Conservation (phyloP, 805 yeast species). For the Torulaspora delbrueckii region DNA sequence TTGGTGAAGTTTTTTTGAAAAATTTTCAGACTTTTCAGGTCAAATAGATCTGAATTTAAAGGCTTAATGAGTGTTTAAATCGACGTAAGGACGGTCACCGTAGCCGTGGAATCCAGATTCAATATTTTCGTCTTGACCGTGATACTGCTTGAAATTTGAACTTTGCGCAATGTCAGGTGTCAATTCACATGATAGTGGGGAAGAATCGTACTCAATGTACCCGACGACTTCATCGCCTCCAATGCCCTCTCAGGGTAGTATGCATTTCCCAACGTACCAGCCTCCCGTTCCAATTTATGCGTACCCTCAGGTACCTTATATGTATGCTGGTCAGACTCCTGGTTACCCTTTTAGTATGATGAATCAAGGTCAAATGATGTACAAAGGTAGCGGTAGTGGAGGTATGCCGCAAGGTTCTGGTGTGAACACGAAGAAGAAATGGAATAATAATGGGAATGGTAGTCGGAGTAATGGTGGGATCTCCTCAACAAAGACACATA, state of each 20-base stretch:
- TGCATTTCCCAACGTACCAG: conserved; percentile 30
- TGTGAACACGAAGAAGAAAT: conserved; percentile 25
- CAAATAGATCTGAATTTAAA: not conserved
- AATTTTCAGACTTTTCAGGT: not conserved
- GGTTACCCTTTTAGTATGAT: conserved; percentile 29
- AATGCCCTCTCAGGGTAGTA: conserved; percentile 28
- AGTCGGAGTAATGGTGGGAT: conserved; percentile 8
- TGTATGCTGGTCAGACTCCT: conserved; percentile 28
- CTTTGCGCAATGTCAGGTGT: conserved; percentile 12
- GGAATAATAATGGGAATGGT: conserved; percentile 14
- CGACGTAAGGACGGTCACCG: not conserved
- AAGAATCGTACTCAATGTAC: conserved; percentile 36
- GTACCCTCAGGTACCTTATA: conserved; percentile 28
- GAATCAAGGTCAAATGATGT: conserved; percentile 29
- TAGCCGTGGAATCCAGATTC: not conserved
- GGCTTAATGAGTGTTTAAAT: not conserved
- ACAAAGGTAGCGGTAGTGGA: conserved; percentile 18
- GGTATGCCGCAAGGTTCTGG: conserved; percentile 13
- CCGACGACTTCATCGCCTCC: conserved; percentile 34
- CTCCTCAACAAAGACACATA: conserved; percentile 13
- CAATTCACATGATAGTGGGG: conserved; percentile 18
- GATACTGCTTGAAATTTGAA: not conserved
- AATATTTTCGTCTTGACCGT: not conserved
- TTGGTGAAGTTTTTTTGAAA: not conserved
- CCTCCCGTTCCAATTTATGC: conserved; percentile 30